These are phyloP conservation scores for Talaromyces borbonicus DNA, from an alignment of 495 filamentous ascomycete species.

Conservation along the genomic window DNA sequence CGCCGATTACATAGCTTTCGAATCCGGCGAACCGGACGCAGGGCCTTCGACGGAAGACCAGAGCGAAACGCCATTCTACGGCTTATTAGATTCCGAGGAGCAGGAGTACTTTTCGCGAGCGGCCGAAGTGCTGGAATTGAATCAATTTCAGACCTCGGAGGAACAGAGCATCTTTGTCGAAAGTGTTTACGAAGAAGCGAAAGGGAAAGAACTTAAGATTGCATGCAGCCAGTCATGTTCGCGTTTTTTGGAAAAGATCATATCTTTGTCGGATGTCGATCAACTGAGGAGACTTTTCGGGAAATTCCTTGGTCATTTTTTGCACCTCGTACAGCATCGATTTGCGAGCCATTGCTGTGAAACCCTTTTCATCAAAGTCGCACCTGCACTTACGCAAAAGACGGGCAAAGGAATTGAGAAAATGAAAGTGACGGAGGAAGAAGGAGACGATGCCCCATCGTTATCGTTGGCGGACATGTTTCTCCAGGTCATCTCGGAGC, in stretches of 20 bases:
- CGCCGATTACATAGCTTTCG: slow-evolving; percentile 23
- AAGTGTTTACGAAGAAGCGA: slow-evolving; percentile 77
- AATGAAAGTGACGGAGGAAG: slow-evolving; percentile 20
- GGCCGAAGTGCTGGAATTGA: slow-evolving; percentile 77
- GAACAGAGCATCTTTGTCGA: slow-evolving; percentile 71
- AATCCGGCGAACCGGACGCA: slow-evolving; percentile 13
- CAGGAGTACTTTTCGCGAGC: slow-evolving; percentile 89
- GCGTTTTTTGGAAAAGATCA: slow-evolving; percentile 80
- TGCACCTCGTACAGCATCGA: slow-evolving; percentile 81
- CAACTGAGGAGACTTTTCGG: slow-evolving; percentile 82
- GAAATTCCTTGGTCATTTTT: slow-evolving; percentile 79
- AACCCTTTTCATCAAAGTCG: slow-evolving; percentile 75
- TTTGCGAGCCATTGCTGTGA: slow-evolving; percentile 97
- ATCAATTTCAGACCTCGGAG: slow-evolving; percentile 70
- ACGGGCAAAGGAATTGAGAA: slow-evolving; percentile 39
- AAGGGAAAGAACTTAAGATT: slow-evolving; percentile 90
- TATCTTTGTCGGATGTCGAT: slow-evolving; percentile 62
- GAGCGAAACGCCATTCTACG: slow-evolving; percentile 63
- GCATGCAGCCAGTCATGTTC: slow-evolving; percentile 93
- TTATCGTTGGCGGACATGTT: slow-evolving; percentile 78
- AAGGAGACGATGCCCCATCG: slow-evolving; percentile 24
- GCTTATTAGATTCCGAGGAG: slow-evolving; percentile 80
- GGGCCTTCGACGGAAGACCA: slow-evolving; percentile 23
- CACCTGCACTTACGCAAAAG: slow-evolving; percentile 60
- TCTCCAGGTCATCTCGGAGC: slow-evolving; percentile 67